Conservation (phyloP, 257 asterid genomes). For the Ajuga chamaepitys region DNA sequence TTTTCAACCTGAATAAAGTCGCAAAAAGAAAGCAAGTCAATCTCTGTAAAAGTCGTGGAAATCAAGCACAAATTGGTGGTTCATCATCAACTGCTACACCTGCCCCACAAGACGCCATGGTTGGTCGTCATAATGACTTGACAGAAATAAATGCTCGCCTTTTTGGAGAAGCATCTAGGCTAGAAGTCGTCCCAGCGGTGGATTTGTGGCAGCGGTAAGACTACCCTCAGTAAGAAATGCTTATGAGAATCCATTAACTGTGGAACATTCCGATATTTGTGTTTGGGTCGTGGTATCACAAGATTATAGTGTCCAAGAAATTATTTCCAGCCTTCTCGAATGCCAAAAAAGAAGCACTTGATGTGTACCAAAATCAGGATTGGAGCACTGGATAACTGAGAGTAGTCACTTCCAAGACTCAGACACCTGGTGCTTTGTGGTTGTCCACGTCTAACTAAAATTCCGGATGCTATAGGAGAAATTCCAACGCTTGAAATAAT, state of each 20-base stretch:
- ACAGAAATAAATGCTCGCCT: neutral
- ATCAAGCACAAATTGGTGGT: neutral
- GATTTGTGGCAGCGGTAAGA: constrained; percentile 1
- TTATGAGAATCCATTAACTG: neutral
- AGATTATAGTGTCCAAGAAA: neutral
- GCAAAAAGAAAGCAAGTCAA: neutral
- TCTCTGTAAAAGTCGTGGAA: neutral
- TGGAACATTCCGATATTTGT: neutral
- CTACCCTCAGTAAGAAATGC: neutral
- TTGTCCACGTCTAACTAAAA: no score
- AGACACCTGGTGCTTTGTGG: no score
- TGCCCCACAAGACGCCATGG: neutral
- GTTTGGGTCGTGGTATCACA: neutral
- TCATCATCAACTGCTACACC: neutral
- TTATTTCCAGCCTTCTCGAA: neutral
- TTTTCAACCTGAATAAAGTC: neutral
- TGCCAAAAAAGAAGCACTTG: neutral
- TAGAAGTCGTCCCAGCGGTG: neutral
- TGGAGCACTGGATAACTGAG: neutral
- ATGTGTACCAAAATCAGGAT: neutral
- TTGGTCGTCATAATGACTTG: neutral
- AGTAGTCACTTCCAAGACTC: no score
- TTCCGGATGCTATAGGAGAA: no score
- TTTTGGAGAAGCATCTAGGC: neutral
- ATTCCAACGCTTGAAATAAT: no score